Evolutionary conservation across 768 basidiomycete genomes (phyloP), one percentile per base, ranked within the genome.

Genomic region (Mycena kentingensis): DNA sequence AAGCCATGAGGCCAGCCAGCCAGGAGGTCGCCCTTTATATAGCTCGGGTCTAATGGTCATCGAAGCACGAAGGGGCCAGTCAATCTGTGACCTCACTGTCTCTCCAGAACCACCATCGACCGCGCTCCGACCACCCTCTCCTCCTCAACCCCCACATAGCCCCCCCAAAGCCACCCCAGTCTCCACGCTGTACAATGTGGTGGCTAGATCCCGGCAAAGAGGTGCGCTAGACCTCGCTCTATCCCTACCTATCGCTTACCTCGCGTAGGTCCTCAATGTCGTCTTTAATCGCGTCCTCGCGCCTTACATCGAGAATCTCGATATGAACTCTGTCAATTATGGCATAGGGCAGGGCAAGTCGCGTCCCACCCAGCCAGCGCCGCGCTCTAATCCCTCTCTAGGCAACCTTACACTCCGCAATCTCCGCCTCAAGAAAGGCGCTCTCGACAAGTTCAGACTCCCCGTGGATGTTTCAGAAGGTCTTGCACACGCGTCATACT

Each of bases 381-480:
- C 2, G 36, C 35, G 34, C 43, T 55, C 46, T 41, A 2, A 27
- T 38, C 27, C 16, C 58, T 46, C 41, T 5, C 25, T 38, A 92
- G 89, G 90, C 35, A 85, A 89, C 70, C 68, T 92, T 44, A 88
- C 85, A 6, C 76, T 97, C 46, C 79, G 83, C 25, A 88, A 90
- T 61, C 71, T 99, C 43, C 87, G 86, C 47, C 79, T 99, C 60
- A 98, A 96, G 75, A 93, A 87, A 70, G 89, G 90, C 37, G 93
- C 90, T 0, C 75, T 99, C 43, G 97, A 98, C 71, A 93, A 96
- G 68, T 97, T 98, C 68, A 81, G 93, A 51, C 77, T 99, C 19
- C 97, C 97, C 0, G 85, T 99, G 1, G 95, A 98, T 75, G 93
- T 99, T 11, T 73, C 90, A 11, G 93, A 98, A 77, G 97, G 94